These are phyloP conservation scores for Dissophora ornata DNA, from an alignment of 192 early-diverging fungal genomes.

Conservation along the genomic window DNA sequence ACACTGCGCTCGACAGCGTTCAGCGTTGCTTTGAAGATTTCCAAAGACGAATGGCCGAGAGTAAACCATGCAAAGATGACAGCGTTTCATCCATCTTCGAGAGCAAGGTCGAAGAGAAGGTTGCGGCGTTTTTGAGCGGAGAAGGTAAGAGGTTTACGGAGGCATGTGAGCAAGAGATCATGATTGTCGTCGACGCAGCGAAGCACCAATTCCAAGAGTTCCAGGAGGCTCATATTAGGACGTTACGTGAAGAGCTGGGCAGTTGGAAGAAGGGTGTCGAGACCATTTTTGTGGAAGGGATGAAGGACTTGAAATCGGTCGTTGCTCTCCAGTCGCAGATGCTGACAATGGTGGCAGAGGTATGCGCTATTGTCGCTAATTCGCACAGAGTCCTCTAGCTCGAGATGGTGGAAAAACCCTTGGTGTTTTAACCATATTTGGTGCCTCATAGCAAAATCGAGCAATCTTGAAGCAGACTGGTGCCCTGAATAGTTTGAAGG, in stretches of 20 bases:
- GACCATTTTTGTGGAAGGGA: not conserved
- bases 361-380: not conserved
- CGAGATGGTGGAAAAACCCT: too few relatives aligned
- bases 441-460: too few relatives aligned
- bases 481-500: too few relatives aligned
- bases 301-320: constrained; percentile 2
- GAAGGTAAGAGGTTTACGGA: not conserved
- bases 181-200: not conserved
- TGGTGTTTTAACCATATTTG: too few relatives aligned
- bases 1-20: not conserved
- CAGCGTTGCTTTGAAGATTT: constrained; percentile 6
- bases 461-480: too few relatives aligned
- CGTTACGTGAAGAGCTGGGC: not conserved
- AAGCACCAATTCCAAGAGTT: not conserved
- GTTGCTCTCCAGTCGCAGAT: constrained; percentile 12
- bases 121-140: not conserved
- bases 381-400: not conserved
- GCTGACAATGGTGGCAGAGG: constrained; percentile 10
- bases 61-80: too few relatives aligned
- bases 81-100: constrained; percentile 3
- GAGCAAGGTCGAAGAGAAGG: not conserved
- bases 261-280: not conserved
- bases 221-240: not conserved
- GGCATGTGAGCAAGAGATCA: not conserved
- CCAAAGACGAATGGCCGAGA: constrained; percentile 1